Conservation (phyloP, 2,329 filamentous ascomycete species). For the Lizonia empirigonia region DNA sequence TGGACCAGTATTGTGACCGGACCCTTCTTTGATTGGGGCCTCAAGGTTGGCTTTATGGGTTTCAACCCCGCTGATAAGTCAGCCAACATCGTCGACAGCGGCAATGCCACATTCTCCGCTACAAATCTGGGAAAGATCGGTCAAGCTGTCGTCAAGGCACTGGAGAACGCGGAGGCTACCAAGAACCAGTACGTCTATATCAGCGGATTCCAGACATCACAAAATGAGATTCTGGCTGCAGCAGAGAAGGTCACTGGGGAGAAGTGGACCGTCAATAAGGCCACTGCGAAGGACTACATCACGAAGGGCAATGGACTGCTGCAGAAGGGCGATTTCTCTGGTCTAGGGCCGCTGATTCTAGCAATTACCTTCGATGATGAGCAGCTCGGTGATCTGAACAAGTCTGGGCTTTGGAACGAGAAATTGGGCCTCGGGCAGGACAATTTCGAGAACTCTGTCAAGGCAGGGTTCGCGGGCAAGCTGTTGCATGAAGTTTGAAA, state of each 20-base stretch:
- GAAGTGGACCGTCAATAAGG: constrained; percentile 57
- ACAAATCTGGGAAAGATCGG: constrained; percentile 61
- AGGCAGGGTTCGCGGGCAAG: constrained; percentile 30
- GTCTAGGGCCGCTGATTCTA: constrained; percentile 29
- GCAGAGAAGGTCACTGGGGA: constrained; percentile 60
- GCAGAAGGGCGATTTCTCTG: constrained; percentile 43
- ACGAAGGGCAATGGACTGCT: constrained; percentile 44
- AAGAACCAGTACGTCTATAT: constrained; percentile 65
- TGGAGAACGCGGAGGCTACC: constrained; percentile 58
- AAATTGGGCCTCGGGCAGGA: constrained; percentile 51
- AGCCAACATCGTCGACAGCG: constrained; percentile 62
- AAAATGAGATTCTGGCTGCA: constrained; percentile 61
- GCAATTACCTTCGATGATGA: constrained; percentile 24
- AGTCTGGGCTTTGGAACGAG: constrained; percentile 46
- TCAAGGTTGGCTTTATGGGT: constrained; percentile 58
- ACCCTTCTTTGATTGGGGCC: constrained; percentile 55
- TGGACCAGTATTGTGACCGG: constrained; percentile 61
- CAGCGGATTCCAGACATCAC: constrained; percentile 62
- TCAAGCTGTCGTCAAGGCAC: constrained; percentile 57
- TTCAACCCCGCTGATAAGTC: constrained; percentile 58
- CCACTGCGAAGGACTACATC: constrained; percentile 41
- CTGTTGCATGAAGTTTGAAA: constrained; percentile 9
- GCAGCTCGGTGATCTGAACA: constrained; percentile 33
- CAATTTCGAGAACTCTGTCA: constrained; percentile 47
- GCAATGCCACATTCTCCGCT: constrained; percentile 58